These are phyloP conservation scores for Apodospora peruviana DNA, from an alignment of 495 filamentous ascomycete genomes.

Conservation along the genomic window DNA sequence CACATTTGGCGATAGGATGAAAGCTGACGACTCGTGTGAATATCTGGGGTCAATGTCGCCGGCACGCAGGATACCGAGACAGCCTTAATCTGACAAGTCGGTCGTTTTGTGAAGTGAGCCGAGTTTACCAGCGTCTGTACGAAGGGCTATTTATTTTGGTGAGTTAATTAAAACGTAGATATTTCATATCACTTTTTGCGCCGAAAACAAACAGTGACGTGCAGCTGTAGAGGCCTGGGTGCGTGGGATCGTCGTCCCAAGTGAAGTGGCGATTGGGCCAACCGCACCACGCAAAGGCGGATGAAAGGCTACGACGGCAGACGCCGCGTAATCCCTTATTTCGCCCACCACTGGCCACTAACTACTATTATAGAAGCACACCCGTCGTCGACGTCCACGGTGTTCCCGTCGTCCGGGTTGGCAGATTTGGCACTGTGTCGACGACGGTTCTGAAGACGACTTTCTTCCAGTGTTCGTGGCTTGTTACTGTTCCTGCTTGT, in stretches of 20 bases:
- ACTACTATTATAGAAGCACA: background rate
- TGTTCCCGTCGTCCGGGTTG: background rate
- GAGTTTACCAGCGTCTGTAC: no score
- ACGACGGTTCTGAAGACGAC: background rate
- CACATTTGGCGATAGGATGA: no score
- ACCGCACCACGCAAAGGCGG: background rate
- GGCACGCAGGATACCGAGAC: no score
- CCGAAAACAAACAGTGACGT: background rate
- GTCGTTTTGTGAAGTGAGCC: no score
- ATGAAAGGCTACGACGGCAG: background rate
- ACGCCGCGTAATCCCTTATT: background rate
- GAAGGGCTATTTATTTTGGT: no score
- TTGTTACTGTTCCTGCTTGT: no score
- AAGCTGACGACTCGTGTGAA: no score
- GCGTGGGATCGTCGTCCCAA: background rate
- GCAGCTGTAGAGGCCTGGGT: background rate
- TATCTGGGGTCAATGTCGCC: no score
- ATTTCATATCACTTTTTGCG: no score
- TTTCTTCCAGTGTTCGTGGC: no score
- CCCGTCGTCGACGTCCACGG: background rate
- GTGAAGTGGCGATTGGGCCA: background rate
- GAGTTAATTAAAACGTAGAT: no score
- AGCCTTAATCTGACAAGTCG: no score
- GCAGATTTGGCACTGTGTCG: background rate
- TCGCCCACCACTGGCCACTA: background rate